Evolutionary conservation across 176 grass and related monocot species (phyloP).

Genomic region (Musa schizocarpa): DNA sequence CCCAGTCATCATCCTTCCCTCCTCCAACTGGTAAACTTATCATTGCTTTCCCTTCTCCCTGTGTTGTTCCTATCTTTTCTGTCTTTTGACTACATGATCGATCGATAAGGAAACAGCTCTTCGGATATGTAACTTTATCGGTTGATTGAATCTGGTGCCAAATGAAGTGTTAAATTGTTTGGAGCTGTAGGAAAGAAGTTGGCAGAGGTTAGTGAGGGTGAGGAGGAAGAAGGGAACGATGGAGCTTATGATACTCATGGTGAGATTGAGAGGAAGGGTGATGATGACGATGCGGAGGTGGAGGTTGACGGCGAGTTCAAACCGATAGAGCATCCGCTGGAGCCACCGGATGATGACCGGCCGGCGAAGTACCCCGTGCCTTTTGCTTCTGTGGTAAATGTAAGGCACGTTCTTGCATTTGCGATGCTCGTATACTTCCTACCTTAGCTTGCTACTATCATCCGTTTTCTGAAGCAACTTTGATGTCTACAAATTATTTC

Average conservation of each 20-base stretch:
- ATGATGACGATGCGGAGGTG: background rate
- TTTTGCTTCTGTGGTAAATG: background rate
- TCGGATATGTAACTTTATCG: background rate
- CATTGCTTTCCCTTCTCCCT: too few relatives aligned
- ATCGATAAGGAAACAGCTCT: background rate
- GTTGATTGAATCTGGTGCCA: background rate
- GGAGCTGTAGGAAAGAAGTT: background rate
- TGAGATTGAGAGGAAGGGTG: background rate
- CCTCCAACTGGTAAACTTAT: background rate
- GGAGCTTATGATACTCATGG: background rate
- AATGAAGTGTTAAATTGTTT: background rate
- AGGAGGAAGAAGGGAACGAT: background rate
- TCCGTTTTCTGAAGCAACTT: too few relatives aligned
- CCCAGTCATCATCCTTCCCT: background rate
- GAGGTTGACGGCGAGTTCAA: constrained; percentile 8
- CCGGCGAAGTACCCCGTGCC: constrained; percentile 47
- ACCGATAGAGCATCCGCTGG: constrained; percentile 38
- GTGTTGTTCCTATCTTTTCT: background rate
- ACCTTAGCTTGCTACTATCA: too few relatives aligned
- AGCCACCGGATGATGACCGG: constrained; percentile 40
- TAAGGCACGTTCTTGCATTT: background rate
- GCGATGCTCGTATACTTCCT: too few relatives aligned
- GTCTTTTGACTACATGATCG: background rate
- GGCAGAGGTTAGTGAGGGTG: background rate
- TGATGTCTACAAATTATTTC: too few relatives aligned